phyloP scores from a whole-genome alignment of 176 grass and related monocot species.

The Carex parvula region DNA sequence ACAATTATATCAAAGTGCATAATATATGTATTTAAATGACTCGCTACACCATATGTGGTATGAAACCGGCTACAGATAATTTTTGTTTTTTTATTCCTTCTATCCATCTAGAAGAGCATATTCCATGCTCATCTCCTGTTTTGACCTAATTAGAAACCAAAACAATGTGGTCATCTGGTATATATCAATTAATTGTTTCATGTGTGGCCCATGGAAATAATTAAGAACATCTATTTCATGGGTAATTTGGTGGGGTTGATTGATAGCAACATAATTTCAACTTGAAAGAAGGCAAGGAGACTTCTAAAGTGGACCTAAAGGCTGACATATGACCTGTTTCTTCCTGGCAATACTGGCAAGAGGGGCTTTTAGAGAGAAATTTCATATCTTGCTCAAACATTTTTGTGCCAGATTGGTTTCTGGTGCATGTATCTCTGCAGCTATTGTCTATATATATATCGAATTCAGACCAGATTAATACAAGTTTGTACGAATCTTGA shows the following conservation, averaged over 20 bases:
- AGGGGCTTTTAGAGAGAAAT: neutral
- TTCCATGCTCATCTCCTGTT: neutral
- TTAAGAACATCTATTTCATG: conserved; percentile 17
- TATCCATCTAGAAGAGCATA: conserved; percentile 6
- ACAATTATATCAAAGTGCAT: too few relatives aligned
- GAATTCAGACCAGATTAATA: too few relatives aligned
- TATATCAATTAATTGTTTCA: neutral
- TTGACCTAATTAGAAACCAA: neutral
- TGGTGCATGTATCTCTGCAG: neutral
- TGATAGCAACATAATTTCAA: conserved; percentile 15
- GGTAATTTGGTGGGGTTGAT: conserved; percentile 17
- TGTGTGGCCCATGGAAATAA: conserved; percentile 17
- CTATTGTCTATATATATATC: neutral
- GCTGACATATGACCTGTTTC: conserved; percentile 3
- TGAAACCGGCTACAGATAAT: neutral
- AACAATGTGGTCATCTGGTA: neutral
- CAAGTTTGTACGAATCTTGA: too few relatives aligned
- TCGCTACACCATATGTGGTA: neutral
- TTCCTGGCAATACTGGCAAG: neutral
- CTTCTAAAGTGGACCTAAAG: conserved; percentile 22
- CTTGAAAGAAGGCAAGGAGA: conserved; percentile 3
- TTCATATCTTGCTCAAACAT: neutral
- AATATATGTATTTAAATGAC: neutral
- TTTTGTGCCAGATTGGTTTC: neutral
- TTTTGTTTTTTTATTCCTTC: neutral